phyloP scores from a whole-genome alignment of 176 grass and related monocot species.

The Themeda triandra region DNA sequence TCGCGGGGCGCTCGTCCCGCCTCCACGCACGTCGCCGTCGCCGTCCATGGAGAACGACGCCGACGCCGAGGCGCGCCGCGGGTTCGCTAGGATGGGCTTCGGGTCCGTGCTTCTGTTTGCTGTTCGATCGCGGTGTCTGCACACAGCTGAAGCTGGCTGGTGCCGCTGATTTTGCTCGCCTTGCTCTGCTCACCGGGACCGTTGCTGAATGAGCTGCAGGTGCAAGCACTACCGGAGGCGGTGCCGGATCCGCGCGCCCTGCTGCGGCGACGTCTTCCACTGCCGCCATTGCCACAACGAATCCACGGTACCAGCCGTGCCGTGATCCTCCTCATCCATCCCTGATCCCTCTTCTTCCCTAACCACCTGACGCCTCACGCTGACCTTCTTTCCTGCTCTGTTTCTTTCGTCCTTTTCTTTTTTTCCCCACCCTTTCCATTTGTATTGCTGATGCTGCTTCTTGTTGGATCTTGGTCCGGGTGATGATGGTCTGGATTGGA shows the following conservation, averaged over 20 bases:
- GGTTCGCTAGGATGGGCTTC: constrained; percentile 80
- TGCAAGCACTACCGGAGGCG: constrained; percentile 93
- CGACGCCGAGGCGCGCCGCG: constrained; percentile 29
- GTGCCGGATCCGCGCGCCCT: constrained; percentile 84
- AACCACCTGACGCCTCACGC: background rate
- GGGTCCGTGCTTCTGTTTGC: constrained; percentile 25
- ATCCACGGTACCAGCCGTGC: constrained; percentile 43
- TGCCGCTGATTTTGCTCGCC: background rate
- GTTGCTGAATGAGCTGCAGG: constrained; percentile 22
- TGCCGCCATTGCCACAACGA: constrained; percentile 96
- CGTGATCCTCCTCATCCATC: background rate
- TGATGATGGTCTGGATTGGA: background rate
- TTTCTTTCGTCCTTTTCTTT: background rate
- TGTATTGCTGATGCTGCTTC: background rate
- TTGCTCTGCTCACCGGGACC: background rate
- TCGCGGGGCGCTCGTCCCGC: no score
- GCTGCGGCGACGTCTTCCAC: constrained; percentile 77
- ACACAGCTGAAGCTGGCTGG: background rate
- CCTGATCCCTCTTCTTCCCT: no score
- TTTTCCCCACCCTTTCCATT: no score
- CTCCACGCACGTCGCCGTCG: no score
- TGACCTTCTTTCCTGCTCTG: constrained; percentile 12
- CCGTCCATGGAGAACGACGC: constrained; percentile 36
- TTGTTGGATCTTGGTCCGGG: background rate
- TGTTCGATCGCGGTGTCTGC: background rate